A percentile compares a stretch with the other conserved stretches of the same genome.
These are phyloP conservation scores for Sesbania bispinosa DNA, from an alignment of 306 rosid genomes.

Conservation along the genomic window DNA sequence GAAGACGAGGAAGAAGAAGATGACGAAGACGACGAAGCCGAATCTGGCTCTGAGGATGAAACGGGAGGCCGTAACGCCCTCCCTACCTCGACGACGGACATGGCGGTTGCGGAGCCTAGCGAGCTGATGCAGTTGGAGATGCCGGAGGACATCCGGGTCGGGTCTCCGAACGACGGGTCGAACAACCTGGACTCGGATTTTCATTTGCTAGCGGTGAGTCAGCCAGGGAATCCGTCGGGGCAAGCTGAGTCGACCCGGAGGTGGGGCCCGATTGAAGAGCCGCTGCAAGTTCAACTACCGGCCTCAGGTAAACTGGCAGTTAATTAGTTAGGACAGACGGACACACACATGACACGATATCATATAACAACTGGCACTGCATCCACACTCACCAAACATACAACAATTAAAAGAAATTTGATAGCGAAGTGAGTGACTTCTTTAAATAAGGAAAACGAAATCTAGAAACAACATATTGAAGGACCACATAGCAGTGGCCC, in stretches of 20 bases:
- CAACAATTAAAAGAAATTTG: background rate
- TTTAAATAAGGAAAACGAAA: background rate
- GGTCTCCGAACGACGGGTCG: conserved; percentile 82
- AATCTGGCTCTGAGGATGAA: conserved; percentile 60
- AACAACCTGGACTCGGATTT: conserved; percentile 73
- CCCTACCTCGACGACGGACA: background rate
- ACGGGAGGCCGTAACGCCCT: conserved; percentile 12
- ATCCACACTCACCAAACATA: background rate
- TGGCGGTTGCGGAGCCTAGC: conserved; percentile 42
- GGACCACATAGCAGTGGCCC: too few species aligned
- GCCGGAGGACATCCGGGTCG: conserved; percentile 77
- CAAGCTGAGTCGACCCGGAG: conserved; percentile 35
- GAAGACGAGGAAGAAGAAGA: conserved; percentile 39
- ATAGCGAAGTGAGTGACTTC: background rate
- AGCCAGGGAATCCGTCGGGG: conserved; percentile 7
- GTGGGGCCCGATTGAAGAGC: conserved; percentile 41
- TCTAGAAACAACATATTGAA: background rate
- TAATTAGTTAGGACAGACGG: background rate
- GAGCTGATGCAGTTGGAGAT: conserved; percentile 83
- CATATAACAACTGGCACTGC: background rate
- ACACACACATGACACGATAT: background rate
- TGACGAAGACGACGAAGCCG: conserved; percentile 17
- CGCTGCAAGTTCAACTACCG: conserved; percentile 41
- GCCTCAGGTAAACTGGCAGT: conserved; percentile 42
- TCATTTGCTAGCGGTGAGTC: conserved; percentile 50